Conservation (phyloP, 106 monocot species). For the Dendrobium huoshanense region DNA sequence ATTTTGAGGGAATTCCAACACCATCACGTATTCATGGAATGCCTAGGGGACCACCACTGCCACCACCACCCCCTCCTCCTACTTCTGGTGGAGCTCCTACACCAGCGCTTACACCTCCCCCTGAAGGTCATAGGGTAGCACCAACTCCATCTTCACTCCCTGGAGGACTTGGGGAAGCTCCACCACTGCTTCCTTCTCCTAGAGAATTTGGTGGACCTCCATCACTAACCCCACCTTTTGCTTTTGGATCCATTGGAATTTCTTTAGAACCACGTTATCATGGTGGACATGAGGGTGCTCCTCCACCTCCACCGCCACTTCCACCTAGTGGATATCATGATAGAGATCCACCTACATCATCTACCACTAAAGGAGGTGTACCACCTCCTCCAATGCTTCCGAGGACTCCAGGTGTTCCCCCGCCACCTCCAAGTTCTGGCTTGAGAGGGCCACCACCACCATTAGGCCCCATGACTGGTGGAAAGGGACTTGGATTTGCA, state of each 20-base stretch:
- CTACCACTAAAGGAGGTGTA: conserved; percentile 9
- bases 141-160: background rate
- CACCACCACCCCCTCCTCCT: background rate
- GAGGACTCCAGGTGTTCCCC: conserved; percentile 37
- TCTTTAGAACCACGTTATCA: background rate
- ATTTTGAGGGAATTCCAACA: background rate
- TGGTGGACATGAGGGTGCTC: background rate
- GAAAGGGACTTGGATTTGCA: conserved; percentile 51
- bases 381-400: conserved; percentile 16
- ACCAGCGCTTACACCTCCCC: conserved; percentile 14
- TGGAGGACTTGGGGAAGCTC: background rate
- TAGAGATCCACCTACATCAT: conserved; percentile 14
- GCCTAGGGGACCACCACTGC: conserved; percentile 1
- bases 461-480: conserved; percentile 21
- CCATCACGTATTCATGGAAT: background rate
- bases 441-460: conserved; percentile 20
- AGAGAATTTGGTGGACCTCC: background rate
- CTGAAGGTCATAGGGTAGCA: background rate
- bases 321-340: conserved; percentile 12
- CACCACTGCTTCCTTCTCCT: background rate
- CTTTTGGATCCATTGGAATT: conserved; percentile 2
- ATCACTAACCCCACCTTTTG: background rate
- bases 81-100: conserved; percentile 1
- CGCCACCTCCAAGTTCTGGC: conserved; percentile 30
- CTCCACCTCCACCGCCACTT: background rate